Conservation (phyloP, 2,329 filamentous ascomycete genomes). For the Malbranchea cinnamomea region DNA sequence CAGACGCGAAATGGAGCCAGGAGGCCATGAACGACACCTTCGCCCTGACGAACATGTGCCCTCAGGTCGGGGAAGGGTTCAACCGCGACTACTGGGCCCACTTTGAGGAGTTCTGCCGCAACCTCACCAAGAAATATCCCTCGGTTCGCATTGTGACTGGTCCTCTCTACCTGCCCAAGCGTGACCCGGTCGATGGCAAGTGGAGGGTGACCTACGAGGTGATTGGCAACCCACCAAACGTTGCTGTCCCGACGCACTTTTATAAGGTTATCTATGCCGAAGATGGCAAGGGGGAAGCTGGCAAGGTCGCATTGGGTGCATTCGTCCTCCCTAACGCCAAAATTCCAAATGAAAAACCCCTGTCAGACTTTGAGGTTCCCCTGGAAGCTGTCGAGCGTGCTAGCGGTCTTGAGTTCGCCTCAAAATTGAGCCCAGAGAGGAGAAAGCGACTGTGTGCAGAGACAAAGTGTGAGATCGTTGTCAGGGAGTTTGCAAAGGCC, state of each 20-base stretch:
- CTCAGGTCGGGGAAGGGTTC: conserved; percentile 95
- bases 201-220: conserved; percentile 95
- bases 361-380: conserved; percentile 88
- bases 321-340: conserved; percentile 88
- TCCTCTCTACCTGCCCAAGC: conserved; percentile 78
- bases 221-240: conserved; percentile 81
- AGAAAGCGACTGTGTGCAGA: conserved; percentile 74
- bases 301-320: conserved; percentile 75
- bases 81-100: conserved; percentile 99
- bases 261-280: conserved; percentile 98
- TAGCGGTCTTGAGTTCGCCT: conserved; percentile 79
- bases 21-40: conserved; percentile 92
- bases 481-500: conserved; percentile 55
- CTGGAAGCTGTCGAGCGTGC: conserved; percentile 85
- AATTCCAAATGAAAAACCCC: conserved; percentile 75
- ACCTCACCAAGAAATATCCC: conserved; percentile 66
- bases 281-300: conserved; percentile 48
- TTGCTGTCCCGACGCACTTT: conserved; percentile 95
- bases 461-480: conserved; percentile 65
- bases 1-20: conserved; percentile 93
- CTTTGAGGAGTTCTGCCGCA: conserved; percentile 90
- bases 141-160: conserved; percentile 85
- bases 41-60: conserved; percentile 89
- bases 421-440: conserved; percentile 57
- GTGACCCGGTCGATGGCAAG: conserved; percentile 70